phyloP scores from a whole-genome alignment of 2,329 filamentous ascomycete species.

The Fusarium sp. region DNA sequence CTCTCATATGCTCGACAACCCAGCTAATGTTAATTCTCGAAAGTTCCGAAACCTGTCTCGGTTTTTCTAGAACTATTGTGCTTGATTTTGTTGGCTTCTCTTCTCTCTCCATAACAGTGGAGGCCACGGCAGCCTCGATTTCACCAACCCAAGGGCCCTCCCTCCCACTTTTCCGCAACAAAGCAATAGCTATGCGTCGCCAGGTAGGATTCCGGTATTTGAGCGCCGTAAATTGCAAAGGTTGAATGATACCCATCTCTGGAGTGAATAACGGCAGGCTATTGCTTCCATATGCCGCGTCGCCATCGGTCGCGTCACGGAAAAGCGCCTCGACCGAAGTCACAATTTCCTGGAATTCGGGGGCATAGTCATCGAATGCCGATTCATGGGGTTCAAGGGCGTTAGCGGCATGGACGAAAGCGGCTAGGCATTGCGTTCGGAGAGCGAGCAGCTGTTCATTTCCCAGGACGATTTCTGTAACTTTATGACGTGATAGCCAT shows the following conservation, averaged over 20 bases:
- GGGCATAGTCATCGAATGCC: background rate
- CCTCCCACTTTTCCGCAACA: background rate
- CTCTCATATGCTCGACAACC: background rate
- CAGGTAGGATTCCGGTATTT: background rate
- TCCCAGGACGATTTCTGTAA: too few relatives aligned
- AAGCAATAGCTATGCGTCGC: background rate
- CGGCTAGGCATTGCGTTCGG: background rate
- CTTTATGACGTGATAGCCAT: background rate
- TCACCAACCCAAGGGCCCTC: background rate
- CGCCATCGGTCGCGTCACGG: background rate
- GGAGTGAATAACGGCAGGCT: background rate
- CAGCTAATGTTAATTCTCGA: background rate
- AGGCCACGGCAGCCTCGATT: background rate
- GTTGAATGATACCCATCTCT: background rate
- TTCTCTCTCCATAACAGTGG: background rate
- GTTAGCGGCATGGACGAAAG: background rate
- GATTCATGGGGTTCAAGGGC: background rate
- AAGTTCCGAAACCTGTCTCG: background rate
- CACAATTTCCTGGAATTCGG: background rate
- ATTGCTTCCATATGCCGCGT: background rate
- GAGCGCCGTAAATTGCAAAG: background rate
- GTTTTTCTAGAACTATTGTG: too few relatives aligned
- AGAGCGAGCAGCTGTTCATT: background rate
- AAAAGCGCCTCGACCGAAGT: background rate
- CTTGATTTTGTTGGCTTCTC: background rate